Percentiles rank a stretch among this genome's conserved stretches.
Evolutionary conservation across 352 stramenopile species (phyloP).

Genomic region (Pelagophyceae sp.): DNA sequence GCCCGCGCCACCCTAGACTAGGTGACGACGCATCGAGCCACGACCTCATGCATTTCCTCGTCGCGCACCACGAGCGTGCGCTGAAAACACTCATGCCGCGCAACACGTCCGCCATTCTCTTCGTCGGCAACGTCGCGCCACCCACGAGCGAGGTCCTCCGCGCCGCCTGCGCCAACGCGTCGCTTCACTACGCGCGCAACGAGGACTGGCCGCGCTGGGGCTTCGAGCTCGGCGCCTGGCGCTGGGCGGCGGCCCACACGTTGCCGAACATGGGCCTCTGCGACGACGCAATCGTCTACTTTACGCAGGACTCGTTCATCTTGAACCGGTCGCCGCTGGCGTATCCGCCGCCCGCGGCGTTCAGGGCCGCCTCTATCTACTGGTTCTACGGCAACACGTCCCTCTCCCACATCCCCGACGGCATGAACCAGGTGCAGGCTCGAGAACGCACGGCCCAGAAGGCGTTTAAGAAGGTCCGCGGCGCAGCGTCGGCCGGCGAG

Average conservation of each 20-base stretch:
- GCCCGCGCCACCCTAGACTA: too few relatives aligned
- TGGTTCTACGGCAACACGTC: too few relatives aligned
- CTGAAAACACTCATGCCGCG: too few relatives aligned
- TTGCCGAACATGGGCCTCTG: neutral
- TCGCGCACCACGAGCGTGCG: too few relatives aligned
- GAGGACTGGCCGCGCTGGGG: neutral
- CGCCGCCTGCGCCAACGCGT: too few relatives aligned
- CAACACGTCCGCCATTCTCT: too few relatives aligned
- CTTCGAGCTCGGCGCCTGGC: conserved; percentile 1
- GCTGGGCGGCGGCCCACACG: neutral
- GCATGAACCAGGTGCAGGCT: too few relatives aligned
- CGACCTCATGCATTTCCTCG: too few relatives aligned
- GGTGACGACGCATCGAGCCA: too few relatives aligned
- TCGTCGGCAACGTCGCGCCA: too few relatives aligned
- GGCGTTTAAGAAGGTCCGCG: neutral
- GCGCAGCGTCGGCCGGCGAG: neutral
- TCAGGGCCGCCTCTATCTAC: neutral
- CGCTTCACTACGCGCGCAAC: conserved; percentile 10
- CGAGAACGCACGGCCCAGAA: neutral
- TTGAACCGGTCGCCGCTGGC: neutral
- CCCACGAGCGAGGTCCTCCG: too few relatives aligned
- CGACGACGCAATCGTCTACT: conserved; percentile 1
- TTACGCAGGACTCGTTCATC: neutral
- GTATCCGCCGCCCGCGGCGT: neutral
- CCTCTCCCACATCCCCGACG: too few relatives aligned